Evolutionary conservation across 2,329 filamentous ascomycete species (phyloP).

Genomic region (Pseudogymnoascus sp.): DNA sequence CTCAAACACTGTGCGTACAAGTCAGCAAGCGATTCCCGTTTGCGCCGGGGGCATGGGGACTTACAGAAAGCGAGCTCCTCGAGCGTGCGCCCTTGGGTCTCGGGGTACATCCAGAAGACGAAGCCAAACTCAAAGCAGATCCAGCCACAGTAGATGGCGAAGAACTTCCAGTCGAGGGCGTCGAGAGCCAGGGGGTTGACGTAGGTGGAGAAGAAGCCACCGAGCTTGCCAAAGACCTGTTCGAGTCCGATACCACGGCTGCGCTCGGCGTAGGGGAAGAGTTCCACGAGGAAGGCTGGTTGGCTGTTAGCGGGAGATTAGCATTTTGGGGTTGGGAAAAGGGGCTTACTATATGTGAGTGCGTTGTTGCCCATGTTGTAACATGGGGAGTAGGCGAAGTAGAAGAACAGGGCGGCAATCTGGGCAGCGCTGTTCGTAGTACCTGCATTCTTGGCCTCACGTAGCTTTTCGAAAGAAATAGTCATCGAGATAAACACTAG

Average conservation of each 20-base stretch:
- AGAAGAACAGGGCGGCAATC: conserved; percentile 45
- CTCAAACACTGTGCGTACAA: conserved; percentile 29
- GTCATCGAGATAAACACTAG: conserved; percentile 50
- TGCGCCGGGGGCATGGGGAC: conserved; percentile 18
- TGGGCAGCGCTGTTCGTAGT: conserved; percentile 19
- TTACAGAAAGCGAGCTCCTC: conserved; percentile 40
- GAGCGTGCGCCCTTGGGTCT: conserved; percentile 36
- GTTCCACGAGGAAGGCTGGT: conserved; percentile 47
- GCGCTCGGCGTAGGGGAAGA: conserved; percentile 51
- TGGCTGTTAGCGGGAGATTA: background rate
- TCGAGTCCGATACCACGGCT: conserved; percentile 46
- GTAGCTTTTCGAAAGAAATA: conserved; percentile 36
- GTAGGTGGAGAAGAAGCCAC: conserved; percentile 41
- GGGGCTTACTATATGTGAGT: conserved; percentile 49
- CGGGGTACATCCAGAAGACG: conserved; percentile 40
- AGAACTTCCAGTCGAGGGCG: conserved; percentile 36
- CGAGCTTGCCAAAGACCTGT: conserved; percentile 31
- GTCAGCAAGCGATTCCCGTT: background rate
- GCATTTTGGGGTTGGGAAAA: background rate
- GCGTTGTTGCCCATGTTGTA: conserved; percentile 64
- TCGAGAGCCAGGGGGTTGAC: conserved; percentile 39
- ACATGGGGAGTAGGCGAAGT: conserved; percentile 50
- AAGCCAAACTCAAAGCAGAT: conserved; percentile 35
- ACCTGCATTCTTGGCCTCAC: conserved; percentile 29
- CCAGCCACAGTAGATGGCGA: conserved; percentile 37